Evolutionary conservation across 164 flowering plant genomes (phyloP), one percentile per base, ranked within the genome.

Genomic region (Cinnamomum chago): DNA sequence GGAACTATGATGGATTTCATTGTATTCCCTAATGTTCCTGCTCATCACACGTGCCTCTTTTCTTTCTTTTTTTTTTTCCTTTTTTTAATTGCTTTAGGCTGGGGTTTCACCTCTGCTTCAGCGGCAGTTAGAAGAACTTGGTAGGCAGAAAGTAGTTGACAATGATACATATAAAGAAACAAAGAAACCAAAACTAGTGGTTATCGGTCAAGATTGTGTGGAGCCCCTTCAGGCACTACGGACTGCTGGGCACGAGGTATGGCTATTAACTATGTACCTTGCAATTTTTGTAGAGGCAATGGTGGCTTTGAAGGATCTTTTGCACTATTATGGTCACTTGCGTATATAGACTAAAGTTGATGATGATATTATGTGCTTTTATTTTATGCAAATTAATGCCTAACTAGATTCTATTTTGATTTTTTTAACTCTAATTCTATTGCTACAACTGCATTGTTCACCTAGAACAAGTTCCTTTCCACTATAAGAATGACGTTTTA

Each of bases 191-290:
- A 92, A 89, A 73, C 60, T 92, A 51, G 82, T 88, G 50, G 99
- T 93, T 67, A 92, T 95, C 76, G 98, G 98, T 75, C 97, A 88
- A 78, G 90, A 90, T 68, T 88, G 89, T 71, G 83, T 90, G 73
- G 99, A 95, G 80, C 94, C 99, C 62, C 90, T 95, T 40, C 86
- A 89, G 78, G 99, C 98, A 75, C 90, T 93, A 70, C 85, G 93
- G 13, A 87, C 67, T 74, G 88, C 83, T 72, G 91, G 93, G 68
- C 83, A 82, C 24, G 90, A 90, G 98, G 98, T 95, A 89, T 78
- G 78, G 35, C n/a, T 66, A 13, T 30, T 5, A 14, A 55, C 18
- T 4, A 20, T 55, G 5, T 55, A 20, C n/a, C 60, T 55, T 17
- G 60, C 3, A 55, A 15, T 55, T 55, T 55, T 55, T 55, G 60